Base-by-base conservation (phyloP, 2,329 filamentous ascomycete species). In the Iodosphaeria phyllophila region DNA sequence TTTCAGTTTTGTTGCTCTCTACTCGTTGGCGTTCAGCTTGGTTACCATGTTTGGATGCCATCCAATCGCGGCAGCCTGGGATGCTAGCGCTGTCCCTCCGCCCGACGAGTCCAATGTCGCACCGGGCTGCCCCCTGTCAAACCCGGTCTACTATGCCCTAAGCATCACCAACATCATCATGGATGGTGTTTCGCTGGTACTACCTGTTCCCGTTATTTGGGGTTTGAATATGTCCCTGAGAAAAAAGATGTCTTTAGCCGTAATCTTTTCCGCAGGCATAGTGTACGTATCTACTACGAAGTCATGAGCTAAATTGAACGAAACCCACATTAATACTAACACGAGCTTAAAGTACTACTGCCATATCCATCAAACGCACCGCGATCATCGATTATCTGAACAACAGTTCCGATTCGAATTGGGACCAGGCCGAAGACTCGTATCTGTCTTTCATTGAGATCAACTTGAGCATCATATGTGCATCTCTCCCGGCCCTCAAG, bases 401-500 rank as follows among this genome's bases (percentile, higher is more conserved):
- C 15, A 20, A 14, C 19, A 29, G 19, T 14, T 5, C 12, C 10
- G 27, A 29, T 20, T 20, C 20, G 4, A 16, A 23, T 5, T 29
- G 27, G 27, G 27, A 29, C 17, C 23, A 25, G 10, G 9, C n/a
- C 24, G 18, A 24, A 15, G 27, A 29, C 24, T 29, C 25, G 13
- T 9, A 16, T n/a, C 14, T 29, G 10, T 22, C 27, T 13, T 29
- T 22, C 19, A 13, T 29, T 13, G 27, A 29, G 24, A 24, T 23
- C 11, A 29, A 29, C 17, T 18, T 19, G n/a, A 24, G 27, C 20
- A 16, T 29, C 12, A 16, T 29, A 10, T 29, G 27, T 17, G 27
- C 27, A 4, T 29, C 27, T 10, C 23, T 37, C 12, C 18, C 34
- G 3, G 32, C 34, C 8, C 30, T 36, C n/a, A 36, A 36, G 21